Base-by-base conservation (phyloP, 768 basidiomycete genomes). In the Xerocomus brunneocitrinus region DNA sequence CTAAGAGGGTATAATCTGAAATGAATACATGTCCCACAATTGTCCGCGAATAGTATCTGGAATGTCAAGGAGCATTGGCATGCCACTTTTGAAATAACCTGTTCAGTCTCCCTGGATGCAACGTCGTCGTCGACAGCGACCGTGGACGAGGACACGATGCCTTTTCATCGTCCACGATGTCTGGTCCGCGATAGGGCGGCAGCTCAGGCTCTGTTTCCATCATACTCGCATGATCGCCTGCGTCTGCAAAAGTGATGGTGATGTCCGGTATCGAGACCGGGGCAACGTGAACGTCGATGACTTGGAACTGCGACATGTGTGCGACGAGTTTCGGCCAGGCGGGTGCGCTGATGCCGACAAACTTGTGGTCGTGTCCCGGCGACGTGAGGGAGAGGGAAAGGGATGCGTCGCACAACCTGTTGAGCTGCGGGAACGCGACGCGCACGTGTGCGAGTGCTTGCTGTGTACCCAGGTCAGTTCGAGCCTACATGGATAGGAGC, bases 401-500 rank as follows among this genome's bases (percentile, higher is more conserved):
- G 1, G 73, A 71, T 2, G 74, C 65, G 30, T 75, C 70, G 1
- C 71, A 59, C 7, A 77, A 54, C 7, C 62, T 52, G 7, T 58
- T 62, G 27, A 83, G 75, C 39, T 60, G 71, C 2, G 73, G 67
- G 34, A 79, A 84, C 40, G 78, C 81, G 50, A 77, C 72, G 36
- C 75, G 73, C 4, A 79, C 81, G 35, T 76, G 70, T 24, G 72
- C 69, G 30, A 84, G 61, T 0, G 82, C 83, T 68, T 76, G 66
- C 81, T 82, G 36, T 22, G 24, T 13, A 16, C 4, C 3, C 34
- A 25, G 16, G 41, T 50, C 31, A 50, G 39, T 8, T 19, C 16
- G 8, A 36, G n/a, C 14, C n/a, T 8, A 24, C 13, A 19, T 44
- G 16, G 16, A 22, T 14, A 8, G 40, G 10, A 14, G 28, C 13